Evolutionary conservation across 2,329 filamentous ascomycete species (phyloP).

Genomic region (Sporothrix protearum): DNA sequence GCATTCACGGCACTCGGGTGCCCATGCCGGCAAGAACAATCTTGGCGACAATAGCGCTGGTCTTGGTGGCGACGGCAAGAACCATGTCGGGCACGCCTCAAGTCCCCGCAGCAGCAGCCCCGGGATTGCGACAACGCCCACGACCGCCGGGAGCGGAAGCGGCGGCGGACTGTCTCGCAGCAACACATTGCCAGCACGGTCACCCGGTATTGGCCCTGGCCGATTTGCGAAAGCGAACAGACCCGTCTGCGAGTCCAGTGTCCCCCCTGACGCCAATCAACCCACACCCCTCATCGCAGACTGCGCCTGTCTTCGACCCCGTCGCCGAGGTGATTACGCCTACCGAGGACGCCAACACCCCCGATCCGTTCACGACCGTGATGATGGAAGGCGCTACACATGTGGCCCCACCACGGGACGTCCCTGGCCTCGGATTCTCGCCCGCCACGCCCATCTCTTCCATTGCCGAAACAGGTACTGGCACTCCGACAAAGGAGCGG

Average conservation of each 20-base stretch:
- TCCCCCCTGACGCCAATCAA: constrained; percentile 39
- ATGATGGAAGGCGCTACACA: constrained; percentile 1
- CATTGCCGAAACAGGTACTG: constrained; percentile 20
- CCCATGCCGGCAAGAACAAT: constrained; percentile 42
- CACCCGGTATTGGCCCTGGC: constrained; percentile 64
- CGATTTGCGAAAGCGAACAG: constrained; percentile 54
- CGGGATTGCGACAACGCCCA: constrained; percentile 51
- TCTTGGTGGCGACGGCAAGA: constrained; percentile 17
- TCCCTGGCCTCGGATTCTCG: constrained; percentile 7
- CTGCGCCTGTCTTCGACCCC: constrained; percentile 41
- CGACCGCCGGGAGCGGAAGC: constrained; percentile 28
- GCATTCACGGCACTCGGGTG: constrained; percentile 70
- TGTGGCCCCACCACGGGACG: not conserved
- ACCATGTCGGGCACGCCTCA: constrained; percentile 53
- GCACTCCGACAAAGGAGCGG: constrained; percentile 63
- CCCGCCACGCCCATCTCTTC: constrained; percentile 20
- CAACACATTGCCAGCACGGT: constrained; percentile 89
- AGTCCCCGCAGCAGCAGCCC: constrained; percentile 67
- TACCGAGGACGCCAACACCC: constrained; percentile 30
- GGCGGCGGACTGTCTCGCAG: constrained; percentile 58
- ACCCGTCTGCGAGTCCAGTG: constrained; percentile 34
- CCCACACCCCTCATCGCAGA: constrained; percentile 46
- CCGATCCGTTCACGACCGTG: constrained; percentile 15
- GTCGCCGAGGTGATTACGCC: constrained; percentile 40
- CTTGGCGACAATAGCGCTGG: not conserved